Percentiles rank a stretch among this genome's conserved stretches.
phyloP scores from a whole-genome alignment of 2,329 filamentous ascomycete species.

The Botrytis aclada region DNA sequence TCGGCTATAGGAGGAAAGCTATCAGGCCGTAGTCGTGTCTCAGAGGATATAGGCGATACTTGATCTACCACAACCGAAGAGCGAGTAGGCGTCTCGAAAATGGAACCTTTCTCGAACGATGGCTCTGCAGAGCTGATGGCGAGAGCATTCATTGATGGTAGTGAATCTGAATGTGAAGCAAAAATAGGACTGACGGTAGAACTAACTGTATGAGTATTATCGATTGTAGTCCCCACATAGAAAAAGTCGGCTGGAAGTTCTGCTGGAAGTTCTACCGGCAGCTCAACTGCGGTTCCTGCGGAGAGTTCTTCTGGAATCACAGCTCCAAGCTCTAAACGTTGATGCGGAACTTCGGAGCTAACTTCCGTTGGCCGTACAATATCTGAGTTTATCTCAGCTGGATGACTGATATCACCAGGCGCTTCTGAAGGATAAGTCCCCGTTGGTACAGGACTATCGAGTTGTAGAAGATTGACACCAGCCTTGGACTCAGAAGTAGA shows the following conservation, averaged over 20 bases:
- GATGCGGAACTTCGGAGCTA: conserved; percentile 29
- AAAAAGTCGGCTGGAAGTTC: background rate
- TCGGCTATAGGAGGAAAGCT: background rate
- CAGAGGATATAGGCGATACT: background rate
- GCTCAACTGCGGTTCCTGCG: background rate
- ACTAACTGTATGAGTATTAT: background rate
- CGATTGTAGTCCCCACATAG: too few relatives aligned
- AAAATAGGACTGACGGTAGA: background rate
- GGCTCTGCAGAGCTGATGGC: background rate
- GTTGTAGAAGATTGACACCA: conserved; percentile 28
- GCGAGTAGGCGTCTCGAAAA: background rate
- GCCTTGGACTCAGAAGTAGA: background rate
- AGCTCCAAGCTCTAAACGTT: conserved; percentile 30
- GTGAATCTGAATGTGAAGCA: background rate
- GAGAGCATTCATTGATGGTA: background rate
- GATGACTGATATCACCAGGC: conserved; percentile 38
- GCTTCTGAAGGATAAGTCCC: conserved; percentile 44
- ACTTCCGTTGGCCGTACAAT: conserved; percentile 46
- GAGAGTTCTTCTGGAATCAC: conserved; percentile 24
- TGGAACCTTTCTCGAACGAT: background rate
- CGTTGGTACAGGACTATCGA: conserved; percentile 45
- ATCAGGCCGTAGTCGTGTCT: background rate
- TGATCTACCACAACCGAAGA: background rate
- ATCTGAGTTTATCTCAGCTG: conserved; percentile 38
- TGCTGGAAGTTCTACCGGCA: background rate